A percentile compares a stretch with the other conserved stretches of the same genome.
Conservation (phyloP, 2,329 filamentous ascomycete species). For the Colletotrichum spaethianum region DNA sequence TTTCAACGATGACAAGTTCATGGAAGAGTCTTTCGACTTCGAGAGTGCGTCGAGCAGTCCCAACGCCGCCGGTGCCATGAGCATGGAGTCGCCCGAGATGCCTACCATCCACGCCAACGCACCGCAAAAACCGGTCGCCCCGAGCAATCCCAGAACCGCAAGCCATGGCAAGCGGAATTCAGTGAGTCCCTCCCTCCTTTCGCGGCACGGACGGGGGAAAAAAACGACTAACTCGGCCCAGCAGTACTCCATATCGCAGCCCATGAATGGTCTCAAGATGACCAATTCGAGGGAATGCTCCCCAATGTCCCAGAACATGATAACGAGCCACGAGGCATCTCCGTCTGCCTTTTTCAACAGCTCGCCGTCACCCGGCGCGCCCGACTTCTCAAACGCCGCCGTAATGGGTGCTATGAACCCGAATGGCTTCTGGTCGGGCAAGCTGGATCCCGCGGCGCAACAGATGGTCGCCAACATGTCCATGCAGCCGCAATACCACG, state of each 20-base stretch:
- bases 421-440: conserved; percentile 54
- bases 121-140: conserved; percentile 44
- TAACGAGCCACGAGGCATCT: conserved; percentile 67
- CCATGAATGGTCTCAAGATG: conserved; percentile 64
- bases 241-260: conserved; percentile 67
- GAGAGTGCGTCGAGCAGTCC: conserved; percentile 72
- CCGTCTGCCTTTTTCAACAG: conserved; percentile 62
- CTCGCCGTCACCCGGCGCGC: conserved; percentile 61
- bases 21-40: conserved; percentile 70
- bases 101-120: conserved; percentile 55
- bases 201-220: neutral
- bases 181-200: conserved; percentile 12
- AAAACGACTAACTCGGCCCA: conserved; percentile 51
- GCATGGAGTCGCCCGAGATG: conserved; percentile 61
- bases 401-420: conserved; percentile 46
- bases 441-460: conserved; percentile 47
- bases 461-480: conserved; percentile 32
- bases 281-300: conserved; percentile 67
- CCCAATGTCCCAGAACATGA: conserved; percentile 64
- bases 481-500: conserved; percentile 41
- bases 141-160: conserved; percentile 45
- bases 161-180: conserved; percentile 53
- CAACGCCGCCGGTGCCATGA: conserved; percentile 49
- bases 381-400: conserved; percentile 53
- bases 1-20: conserved; percentile 58